Evolutionary conservation across 2,329 filamentous ascomycete species (phyloP).

Genomic region (Coccinonectria pachysandricola): DNA sequence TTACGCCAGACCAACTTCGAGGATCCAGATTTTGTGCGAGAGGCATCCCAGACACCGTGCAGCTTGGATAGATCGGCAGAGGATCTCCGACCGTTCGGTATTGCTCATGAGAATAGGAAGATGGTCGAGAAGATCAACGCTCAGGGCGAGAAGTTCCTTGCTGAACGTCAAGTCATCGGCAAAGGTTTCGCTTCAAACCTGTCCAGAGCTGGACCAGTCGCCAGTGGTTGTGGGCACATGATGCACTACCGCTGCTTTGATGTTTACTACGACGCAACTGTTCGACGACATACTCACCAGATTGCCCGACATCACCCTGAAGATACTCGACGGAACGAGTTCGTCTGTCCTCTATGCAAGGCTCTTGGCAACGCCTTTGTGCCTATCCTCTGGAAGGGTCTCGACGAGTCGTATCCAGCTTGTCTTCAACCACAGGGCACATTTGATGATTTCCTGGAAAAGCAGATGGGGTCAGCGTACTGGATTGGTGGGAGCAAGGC

Average conservation of each 20-base stretch:
- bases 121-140: conserved; percentile 66
- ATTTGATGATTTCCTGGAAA: conserved; percentile 61
- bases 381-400: conserved; percentile 89
- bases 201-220: conserved; percentile 64
- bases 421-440: conserved; percentile 48
- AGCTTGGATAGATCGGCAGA: conserved; percentile 83
- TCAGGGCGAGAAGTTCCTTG: conserved; percentile 58
- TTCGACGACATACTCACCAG: conserved; percentile 77
- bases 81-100: conserved; percentile 74
- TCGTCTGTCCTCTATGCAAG: conserved; percentile 94
- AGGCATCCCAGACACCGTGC: conserved; percentile 66
- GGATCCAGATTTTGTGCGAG: conserved; percentile 73
- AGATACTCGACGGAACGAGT: conserved; percentile 67
- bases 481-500: conserved; percentile 31
- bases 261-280: conserved; percentile 75
- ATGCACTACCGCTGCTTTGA: conserved; percentile 98
- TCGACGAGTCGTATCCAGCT: conserved; percentile 74
- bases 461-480: conserved; percentile 39
- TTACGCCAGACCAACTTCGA: conserved; percentile 76
- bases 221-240: conserved; percentile 89
- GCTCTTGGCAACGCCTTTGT: conserved; percentile 91
- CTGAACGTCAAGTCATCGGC: conserved; percentile 73
- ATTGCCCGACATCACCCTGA: conserved; percentile 94
- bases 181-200: conserved; percentile 72
- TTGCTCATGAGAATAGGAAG: conserved; percentile 76